Conservation (phyloP, 2,329 filamentous ascomycete genomes). For the Zymoseptoria brevis region DNA sequence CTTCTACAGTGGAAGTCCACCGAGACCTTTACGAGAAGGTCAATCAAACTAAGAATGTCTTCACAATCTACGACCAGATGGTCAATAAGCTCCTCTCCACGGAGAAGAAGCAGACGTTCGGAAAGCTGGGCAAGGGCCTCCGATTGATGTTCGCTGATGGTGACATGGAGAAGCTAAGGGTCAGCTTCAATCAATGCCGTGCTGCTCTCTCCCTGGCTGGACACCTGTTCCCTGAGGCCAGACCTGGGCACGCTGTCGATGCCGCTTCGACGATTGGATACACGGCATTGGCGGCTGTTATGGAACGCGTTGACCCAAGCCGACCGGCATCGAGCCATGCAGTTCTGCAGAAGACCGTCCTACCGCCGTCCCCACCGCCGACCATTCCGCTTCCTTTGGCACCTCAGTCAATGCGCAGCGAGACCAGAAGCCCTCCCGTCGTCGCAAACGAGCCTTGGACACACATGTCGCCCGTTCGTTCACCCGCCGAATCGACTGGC, state of each 20-base stretch:
- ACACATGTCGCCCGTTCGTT: not conserved
- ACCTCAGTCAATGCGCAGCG: not conserved
- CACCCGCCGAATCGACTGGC: not conserved
- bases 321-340: constrained; percentile 6
- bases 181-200: constrained; percentile 49
- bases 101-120: constrained; percentile 54
- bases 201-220: constrained; percentile 51
- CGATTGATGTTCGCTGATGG: constrained; percentile 56
- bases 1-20: constrained; percentile 53
- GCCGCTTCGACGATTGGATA: constrained; percentile 58
- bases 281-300: constrained; percentile 56
- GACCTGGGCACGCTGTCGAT: constrained; percentile 44
- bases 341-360: not conserved
- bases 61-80: constrained; percentile 56
- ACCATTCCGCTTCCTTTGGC: not conserved
- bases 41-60: constrained; percentile 52
- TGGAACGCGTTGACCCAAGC: constrained; percentile 37
- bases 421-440: not conserved
- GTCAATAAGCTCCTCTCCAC: constrained; percentile 54
- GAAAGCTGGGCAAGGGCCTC: constrained; percentile 53
- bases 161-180: constrained; percentile 53
- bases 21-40: constrained; percentile 59
- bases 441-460: not conserved
- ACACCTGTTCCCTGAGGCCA: constrained; percentile 32
- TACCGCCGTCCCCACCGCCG: not conserved